phyloP scores from a whole-genome alignment of 2,329 filamentous ascomycete genomes.

The Xylariaceae sp. region DNA sequence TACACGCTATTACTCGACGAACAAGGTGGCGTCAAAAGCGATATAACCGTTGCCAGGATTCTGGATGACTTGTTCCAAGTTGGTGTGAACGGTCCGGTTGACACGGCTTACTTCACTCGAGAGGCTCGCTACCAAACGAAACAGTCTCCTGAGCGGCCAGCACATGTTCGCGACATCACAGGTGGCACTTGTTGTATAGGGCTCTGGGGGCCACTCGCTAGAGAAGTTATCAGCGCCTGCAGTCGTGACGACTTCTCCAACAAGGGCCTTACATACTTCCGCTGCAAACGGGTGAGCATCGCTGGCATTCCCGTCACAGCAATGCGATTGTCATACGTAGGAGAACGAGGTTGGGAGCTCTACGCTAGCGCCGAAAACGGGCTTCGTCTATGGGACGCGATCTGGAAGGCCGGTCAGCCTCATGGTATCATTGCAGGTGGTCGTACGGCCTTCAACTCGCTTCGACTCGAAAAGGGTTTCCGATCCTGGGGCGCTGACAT shows the following conservation, averaged over 20 bases:
- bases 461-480: constrained; percentile 17
- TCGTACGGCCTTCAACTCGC: constrained; percentile 15
- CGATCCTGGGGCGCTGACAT: constrained; percentile 16
- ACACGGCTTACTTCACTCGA: constrained; percentile 17
- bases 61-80: constrained; percentile 15
- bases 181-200: constrained; percentile 16
- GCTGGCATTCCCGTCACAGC: constrained; percentile 15
- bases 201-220: constrained; percentile 15
- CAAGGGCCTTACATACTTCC: constrained; percentile 14
- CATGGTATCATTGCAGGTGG: constrained; percentile 16
- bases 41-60: constrained; percentile 14
- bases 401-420: constrained; percentile 14
- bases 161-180: constrained; percentile 16
- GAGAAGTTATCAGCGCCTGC: constrained; percentile 8
- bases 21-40: constrained; percentile 14
- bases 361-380: constrained; percentile 18
- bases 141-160: constrained; percentile 3
- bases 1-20: constrained; percentile 16
- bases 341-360: constrained; percentile 16
- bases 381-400: constrained; percentile 13
- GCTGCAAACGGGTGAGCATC: constrained; percentile 16
- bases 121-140: constrained; percentile 14
- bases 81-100: constrained; percentile 15
- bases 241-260: constrained; percentile 16
- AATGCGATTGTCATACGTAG: constrained; percentile 14